phyloP scores from a whole-genome alignment of 768 basidiomycete genomes.

The Suillus placidus region DNA sequence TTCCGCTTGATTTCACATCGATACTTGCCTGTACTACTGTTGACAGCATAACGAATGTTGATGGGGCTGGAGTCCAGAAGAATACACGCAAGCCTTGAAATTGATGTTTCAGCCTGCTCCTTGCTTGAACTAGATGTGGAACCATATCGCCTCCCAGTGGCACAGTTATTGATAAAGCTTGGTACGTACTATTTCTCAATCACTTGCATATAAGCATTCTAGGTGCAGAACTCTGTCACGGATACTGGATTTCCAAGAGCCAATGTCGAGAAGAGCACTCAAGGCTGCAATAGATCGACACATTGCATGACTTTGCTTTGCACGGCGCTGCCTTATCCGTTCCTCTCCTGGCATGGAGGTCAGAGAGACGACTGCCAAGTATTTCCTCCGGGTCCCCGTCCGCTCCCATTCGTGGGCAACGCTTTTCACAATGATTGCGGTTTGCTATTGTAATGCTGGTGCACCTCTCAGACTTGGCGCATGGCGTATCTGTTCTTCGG shows the following conservation, averaged over 20 bases:
- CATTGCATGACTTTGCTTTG: neutral
- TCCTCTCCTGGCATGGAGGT: neutral
- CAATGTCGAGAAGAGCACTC: neutral
- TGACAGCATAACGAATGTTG: no score
- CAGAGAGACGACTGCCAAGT: neutral
- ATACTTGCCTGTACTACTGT: no score
- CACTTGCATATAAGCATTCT: neutral
- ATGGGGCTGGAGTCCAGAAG: no score
- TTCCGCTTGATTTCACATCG: no score
- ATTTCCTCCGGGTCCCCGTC: conserved; percentile 16
- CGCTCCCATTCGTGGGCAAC: conserved; percentile 17
- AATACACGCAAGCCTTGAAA: no score
- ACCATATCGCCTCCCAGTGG: no score
- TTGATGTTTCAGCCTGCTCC: no score
- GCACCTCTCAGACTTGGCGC: neutral
- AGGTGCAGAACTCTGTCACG: neutral
- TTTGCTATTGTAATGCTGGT: neutral
- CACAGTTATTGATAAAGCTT: no score
- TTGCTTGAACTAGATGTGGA: no score
- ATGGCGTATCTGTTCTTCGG: neutral
- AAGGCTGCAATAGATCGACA: neutral
- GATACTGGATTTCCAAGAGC: neutral
- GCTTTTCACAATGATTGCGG: neutral
- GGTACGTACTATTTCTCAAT: no score
- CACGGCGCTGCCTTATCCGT: neutral